Evolutionary conservation across 306 rosid species (phyloP), one percentile per base, ranked within the genome.

Genomic region (Citrullus mucosospermus): DNA sequence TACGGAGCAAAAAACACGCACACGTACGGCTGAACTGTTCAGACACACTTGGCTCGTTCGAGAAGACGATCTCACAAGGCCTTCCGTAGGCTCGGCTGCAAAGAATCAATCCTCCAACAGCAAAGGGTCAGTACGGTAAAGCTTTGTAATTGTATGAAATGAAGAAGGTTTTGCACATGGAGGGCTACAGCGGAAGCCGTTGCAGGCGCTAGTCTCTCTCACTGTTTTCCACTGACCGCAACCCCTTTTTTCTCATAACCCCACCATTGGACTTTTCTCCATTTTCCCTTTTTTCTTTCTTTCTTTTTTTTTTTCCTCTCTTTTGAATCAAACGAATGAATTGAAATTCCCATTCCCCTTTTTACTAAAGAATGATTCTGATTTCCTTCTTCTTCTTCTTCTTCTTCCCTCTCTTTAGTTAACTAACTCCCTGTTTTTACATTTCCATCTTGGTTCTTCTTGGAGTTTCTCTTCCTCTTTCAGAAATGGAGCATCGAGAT

Each of bases 401-500:
- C 8, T 69, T 13, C 56, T 69, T 61, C 63, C 44, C 15, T 51
- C 2, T 51, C 56, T 51, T 4, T 46, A 43, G 11, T 44, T 44
- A 65, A 65, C 46, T 65, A 65, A 44, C 75, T 50, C 41, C 43
- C 57, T 46, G 6, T 14, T 43, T 28, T 28, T 15, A 6, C 44
- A 3, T 9, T 8, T 69, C n/a, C 58, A 4, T 67, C 22, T 30
- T 8, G 59, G 1, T 46, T 13, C 16, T 46, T 71, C 20, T 71
- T 71, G 20, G 58, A n/a, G 38, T 18, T 17, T 28, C 13, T 71
- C 20, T 25, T 12, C 7, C 15, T 44, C n/a, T 28, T 72, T 50
- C 28, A 50, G 60, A 25, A 28, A 72, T 72, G 77, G 78, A 74
- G 43, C 78, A 74, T 53, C 78, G 63, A 54, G 78, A 54, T 53